phyloP scores from a whole-genome alignment of 768 basidiomycete genomes.

The Gymnopilus junonius region DNA sequence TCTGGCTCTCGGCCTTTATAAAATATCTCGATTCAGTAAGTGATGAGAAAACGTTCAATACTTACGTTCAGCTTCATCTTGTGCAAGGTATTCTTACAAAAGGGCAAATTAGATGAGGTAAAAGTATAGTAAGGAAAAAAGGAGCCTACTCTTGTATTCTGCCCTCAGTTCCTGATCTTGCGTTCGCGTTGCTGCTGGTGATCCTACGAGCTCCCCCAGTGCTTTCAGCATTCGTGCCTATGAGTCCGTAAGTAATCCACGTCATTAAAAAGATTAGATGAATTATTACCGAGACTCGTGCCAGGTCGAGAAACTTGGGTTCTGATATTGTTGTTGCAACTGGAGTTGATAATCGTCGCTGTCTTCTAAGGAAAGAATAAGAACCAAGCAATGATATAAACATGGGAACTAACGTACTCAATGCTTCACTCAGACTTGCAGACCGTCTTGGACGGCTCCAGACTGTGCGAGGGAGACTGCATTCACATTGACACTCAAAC shows the following conservation, averaged over 20 bases:
- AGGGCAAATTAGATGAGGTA: neutral
- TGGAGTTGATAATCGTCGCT: conserved; percentile 45
- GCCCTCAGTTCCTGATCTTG: conserved; percentile 47
- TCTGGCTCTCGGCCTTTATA: conserved; percentile 20
- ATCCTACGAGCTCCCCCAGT: conserved; percentile 40
- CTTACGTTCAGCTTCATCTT: conserved; percentile 48
- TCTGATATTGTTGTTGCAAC: conserved; percentile 39
- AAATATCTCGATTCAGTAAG: neutral
- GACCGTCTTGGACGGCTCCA: conserved; percentile 69
- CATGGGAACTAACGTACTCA: conserved; percentile 38
- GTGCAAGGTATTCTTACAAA: conserved; percentile 40
- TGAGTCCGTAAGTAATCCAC: neutral
- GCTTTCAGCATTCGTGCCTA: conserved; percentile 33
- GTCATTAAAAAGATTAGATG: neutral
- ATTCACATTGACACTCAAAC: conserved; percentile 23
- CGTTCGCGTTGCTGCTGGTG: conserved; percentile 40
- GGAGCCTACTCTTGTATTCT: conserved; percentile 46
- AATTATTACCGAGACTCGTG: conserved; percentile 35
- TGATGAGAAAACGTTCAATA: neutral
- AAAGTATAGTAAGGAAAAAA: conserved; percentile 4
- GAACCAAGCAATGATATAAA: neutral
- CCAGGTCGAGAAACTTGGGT: conserved; percentile 39
- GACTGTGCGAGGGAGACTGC: conserved; percentile 40
- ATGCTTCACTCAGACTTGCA: conserved; percentile 76
- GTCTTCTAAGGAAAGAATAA: conserved; percentile 25